A percentile compares a stretch with the other conserved stretches of the same genome.
These are phyloP conservation scores for Ustilago bromivora DNA, from an alignment of 1,284 basidiomycete species.

Conservation along the genomic window DNA sequence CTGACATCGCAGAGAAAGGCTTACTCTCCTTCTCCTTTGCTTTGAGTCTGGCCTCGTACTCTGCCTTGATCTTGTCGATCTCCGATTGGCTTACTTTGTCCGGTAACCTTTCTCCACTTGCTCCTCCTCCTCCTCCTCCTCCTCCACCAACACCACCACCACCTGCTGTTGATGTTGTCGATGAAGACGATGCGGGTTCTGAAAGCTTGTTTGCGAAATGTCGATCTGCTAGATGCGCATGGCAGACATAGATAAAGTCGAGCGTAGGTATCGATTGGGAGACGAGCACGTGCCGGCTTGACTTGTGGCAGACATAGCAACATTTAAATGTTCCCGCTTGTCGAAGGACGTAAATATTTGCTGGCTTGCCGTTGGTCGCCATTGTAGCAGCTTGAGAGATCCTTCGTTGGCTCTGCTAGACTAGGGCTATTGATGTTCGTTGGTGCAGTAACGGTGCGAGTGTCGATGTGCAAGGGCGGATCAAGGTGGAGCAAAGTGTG, in stretches of 20 bases:
- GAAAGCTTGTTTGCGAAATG: conserved; percentile 54
- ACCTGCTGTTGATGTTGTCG: background rate
- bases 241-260: conserved; percentile 64
- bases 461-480: background rate
- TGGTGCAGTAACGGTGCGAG: background rate
- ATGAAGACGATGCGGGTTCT: conserved; percentile 18
- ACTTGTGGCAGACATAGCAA: conserved; percentile 58
- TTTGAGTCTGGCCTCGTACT: conserved; percentile 47
- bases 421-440: background rate
- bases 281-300: conserved; percentile 56
- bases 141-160: background rate
- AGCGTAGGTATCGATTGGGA: conserved; percentile 47
- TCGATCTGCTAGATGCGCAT: conserved; percentile 54
- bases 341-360: conserved; percentile 58
- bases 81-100: conserved; percentile 55
- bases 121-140: background rate
- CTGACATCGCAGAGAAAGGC: conserved; percentile 28
- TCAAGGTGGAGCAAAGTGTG: background rate
- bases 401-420: background rate
- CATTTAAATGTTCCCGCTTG: conserved; percentile 55
- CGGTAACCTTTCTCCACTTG: conserved; percentile 25
- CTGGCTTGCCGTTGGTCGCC: conserved; percentile 20
- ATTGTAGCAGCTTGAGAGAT: conserved; percentile 5
- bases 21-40: conserved; percentile 39
- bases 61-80: conserved; percentile 56